phyloP scores from a whole-genome alignment of 2,329 filamentous ascomycete species.

The Arthrobotrys pseudoclavata region DNA sequence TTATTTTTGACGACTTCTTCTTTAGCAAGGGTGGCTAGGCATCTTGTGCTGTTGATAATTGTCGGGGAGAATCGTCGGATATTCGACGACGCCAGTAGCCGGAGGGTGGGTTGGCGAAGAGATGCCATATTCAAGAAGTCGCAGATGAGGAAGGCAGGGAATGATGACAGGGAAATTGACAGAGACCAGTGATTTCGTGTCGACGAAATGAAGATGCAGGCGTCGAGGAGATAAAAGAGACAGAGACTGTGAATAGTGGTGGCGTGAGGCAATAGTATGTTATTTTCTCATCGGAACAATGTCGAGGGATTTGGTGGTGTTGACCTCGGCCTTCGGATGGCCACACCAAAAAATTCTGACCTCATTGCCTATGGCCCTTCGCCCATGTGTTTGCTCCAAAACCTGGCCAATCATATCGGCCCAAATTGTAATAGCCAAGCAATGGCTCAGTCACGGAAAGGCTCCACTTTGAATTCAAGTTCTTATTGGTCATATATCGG shows the following conservation, averaged over 20 bases:
- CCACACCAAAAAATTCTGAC: conserved; percentile 59
- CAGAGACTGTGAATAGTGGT: conserved; percentile 35
- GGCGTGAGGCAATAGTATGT: conserved; percentile 37
- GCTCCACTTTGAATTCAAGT: background rate
- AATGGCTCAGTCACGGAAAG: background rate
- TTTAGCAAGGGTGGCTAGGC: conserved; percentile 70
- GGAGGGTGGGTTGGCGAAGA: conserved; percentile 58
- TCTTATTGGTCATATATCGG: background rate
- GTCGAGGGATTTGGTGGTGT: conserved; percentile 56
- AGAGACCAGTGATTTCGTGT: conserved; percentile 32
- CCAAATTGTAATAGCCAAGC: conserved; percentile 58
- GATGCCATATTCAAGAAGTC: conserved; percentile 35
- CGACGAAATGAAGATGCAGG: conserved; percentile 27
- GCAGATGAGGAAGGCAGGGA: conserved; percentile 23
- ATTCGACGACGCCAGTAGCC: conserved; percentile 61
- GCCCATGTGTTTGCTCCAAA: conserved; percentile 43
- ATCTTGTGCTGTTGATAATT: conserved; percentile 58
- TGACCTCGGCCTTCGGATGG: conserved; percentile 60
- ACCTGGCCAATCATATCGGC: conserved; percentile 43
- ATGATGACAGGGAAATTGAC: conserved; percentile 15
- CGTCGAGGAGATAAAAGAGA: conserved; percentile 21
- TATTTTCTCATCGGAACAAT: conserved; percentile 58
- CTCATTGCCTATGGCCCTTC: conserved; percentile 44
- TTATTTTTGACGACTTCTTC: conserved; percentile 72
- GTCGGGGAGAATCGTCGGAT: conserved; percentile 59